Conservation (phyloP, 2,329 filamentous ascomycete genomes). For the Septoria petroselini region DNA sequence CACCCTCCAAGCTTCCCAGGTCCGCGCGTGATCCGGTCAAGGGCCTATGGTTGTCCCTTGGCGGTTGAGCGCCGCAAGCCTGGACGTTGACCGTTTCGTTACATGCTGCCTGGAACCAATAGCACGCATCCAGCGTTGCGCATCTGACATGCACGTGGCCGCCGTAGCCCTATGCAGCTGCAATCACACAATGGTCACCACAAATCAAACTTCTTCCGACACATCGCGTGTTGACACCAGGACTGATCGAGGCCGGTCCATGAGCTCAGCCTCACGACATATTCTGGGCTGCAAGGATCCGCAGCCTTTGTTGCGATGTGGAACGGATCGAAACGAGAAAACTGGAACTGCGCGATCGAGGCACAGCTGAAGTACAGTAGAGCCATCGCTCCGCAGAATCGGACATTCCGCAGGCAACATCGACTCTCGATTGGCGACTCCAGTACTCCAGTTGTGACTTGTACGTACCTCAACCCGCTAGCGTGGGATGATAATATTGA, state of each 20-base stretch:
- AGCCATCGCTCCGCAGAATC: no score
- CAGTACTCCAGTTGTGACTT: no score
- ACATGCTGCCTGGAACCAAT: background rate
- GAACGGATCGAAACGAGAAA: background rate
- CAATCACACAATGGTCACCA: background rate
- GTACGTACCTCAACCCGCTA: no score
- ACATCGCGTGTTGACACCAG: background rate
- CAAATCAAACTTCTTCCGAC: background rate
- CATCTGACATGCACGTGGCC: conserved; percentile 14
- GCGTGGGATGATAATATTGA: no score
- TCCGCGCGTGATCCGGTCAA: background rate
- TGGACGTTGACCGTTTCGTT: background rate
- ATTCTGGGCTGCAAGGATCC: background rate
- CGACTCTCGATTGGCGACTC: background rate
- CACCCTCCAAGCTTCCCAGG: background rate
- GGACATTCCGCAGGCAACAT: background rate
- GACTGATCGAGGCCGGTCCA: background rate
- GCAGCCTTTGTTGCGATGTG: background rate
- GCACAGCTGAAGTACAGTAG: conserved; percentile 7
- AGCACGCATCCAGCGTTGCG: conserved; percentile 9
- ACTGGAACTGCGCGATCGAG: conserved; percentile 1
- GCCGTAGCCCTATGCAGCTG: conserved; percentile 8
- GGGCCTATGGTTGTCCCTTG: conserved; percentile 6
- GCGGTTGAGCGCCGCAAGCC: background rate
- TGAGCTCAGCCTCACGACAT: background rate